Base-by-base conservation (phyloP, 2,329 filamentous ascomycete species). In the Colletotrichum sp. region DNA sequence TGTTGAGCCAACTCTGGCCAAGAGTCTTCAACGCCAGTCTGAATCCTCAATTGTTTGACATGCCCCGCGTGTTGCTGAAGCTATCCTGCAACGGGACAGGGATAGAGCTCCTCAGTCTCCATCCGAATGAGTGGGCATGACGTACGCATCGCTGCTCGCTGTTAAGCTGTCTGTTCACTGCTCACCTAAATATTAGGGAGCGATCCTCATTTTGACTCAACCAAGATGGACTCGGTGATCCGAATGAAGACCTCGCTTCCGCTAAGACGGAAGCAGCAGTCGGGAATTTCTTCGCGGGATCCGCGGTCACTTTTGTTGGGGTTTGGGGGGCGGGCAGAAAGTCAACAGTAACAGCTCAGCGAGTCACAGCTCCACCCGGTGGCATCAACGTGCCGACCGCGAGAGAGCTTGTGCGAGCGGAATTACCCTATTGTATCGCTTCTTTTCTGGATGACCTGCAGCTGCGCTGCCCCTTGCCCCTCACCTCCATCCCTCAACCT, bases 381-480 rank as follows among this genome's bases (percentile, higher is more conserved):
- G 18, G 55, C 36, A 69, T 61, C 66, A 43, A 61, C 34, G 28
- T 32, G 52, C 66, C 66, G 66, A 69, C 14, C n/a, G 30, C n/a
- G 32, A 43, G 13, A 38, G 32, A 63, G 61, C 66, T 61, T 59
- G 24, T 43, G 34, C 26, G 55, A 28, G 55, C 48, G 66, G 64
- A 67, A 34, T 69, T 59, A 48, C 24, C 73, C 63, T 75, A 73
- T 75, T 26, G 69, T 32, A n/a, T 58, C 56, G 56, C 73, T 75
- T 63, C 73, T 69, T 73, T 73, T 73, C 62, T 10, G 18, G 73
- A 73, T 75, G 69, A 75, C 73, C 69, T 68, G 61, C 61, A 63
- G 24, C 24, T 62, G 12, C 62, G n/a, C 62, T 61, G 34, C 56
- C 36, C 32, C 71, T 48, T 66, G 63, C 34, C 65, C 65, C 13